Evolutionary conservation across 164 flowering plant genomes (phyloP), one percentile per base, ranked within the genome.

Genomic region (Vitis rotundifolia): DNA sequence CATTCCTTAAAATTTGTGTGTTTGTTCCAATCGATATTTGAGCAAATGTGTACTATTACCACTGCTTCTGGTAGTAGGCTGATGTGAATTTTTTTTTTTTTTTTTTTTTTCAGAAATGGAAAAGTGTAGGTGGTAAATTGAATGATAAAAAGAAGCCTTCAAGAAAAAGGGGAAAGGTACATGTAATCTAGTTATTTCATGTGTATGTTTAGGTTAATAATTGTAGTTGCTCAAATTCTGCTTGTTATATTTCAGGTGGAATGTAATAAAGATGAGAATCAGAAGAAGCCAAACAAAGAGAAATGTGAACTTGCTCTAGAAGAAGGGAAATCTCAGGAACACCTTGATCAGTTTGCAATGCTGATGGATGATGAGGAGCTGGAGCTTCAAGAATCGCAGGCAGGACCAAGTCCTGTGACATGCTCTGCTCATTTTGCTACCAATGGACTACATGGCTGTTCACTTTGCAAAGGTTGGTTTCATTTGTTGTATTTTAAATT

Each of bases 321-420:
- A 66, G 77, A 73, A 63, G 66, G 11, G 59, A 68, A 66, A 69
- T 75, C 78, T 64, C 72, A 74, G 61, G 89, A 80, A 71, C 55
- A 60, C 67, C 68, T 61, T 11, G 69, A 80, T 75, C 78, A 70
- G 49, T 72, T 74, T 62, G 76, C 73, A 26, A 62, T 63, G 69
- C 82, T 85, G 68, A 75, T 79, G 70, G 99, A 96, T 81, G 99
- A 96, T 74, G 99, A 96, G 77, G 98, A 96, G 71, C 79, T 96
- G 61, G 99, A 96, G 84, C 77, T 91, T 61, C 78, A 84, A 78
- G 97, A 96, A 76, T 69, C 84, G 71, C 91, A 85, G 73, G 89
- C 84, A 49, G 88, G 92, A 71, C 81, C 89, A 28, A 85, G 84
- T 79, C 86, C 89, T 18, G 66, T 81, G 19, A 78, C 85, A 26